Evolutionary conservation across 73 alveolate genomes (phyloP).

Genomic region (Paraurostyla sp.): DNA sequence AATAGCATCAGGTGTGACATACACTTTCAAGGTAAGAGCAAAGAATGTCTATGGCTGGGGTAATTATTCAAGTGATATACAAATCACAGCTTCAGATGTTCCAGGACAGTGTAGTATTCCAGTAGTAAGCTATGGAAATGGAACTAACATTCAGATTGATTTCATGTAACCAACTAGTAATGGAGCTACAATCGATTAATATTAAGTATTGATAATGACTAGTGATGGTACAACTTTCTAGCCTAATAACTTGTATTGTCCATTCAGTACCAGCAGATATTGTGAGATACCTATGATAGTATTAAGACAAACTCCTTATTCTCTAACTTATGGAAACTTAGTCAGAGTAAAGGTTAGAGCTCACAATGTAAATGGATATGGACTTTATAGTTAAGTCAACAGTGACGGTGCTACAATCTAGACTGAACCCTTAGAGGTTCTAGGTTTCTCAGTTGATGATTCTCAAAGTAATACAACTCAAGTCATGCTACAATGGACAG

Average conservation of each 20-base stretch:
- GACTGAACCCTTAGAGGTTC: slow-evolving; percentile 36
- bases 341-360: slow-evolving; percentile 69
- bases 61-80: not conserved
- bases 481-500: slow-evolving; percentile 41
- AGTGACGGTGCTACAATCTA: slow-evolving; percentile 41
- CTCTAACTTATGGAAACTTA: slow-evolving; percentile 37
- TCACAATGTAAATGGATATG: slow-evolving; percentile 58
- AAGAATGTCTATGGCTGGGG: slow-evolving; percentile 71
- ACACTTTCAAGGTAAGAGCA: slow-evolving; percentile 66
- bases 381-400: slow-evolving; percentile 23
- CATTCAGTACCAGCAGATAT: not conserved
- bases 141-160: not conserved
- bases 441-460: not conserved
- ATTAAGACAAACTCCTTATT: slow-evolving; percentile 16
- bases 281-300: slow-evolving; percentile 56
- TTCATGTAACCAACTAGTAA: slow-evolving; percentile 2
- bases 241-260: not conserved
- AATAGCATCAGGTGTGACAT: slow-evolving; percentile 37
- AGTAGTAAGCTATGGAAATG: not conserved
- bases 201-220: not conserved
- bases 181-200: slow-evolving; percentile 40
- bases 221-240: not conserved
- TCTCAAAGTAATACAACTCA: not conserved
- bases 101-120: slow-evolving; percentile 39
- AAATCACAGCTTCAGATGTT: slow-evolving; percentile 48